phyloP scores from a whole-genome alignment of 192 early-diverging fungal genomes.

The Backusella morwellensis region DNA sequence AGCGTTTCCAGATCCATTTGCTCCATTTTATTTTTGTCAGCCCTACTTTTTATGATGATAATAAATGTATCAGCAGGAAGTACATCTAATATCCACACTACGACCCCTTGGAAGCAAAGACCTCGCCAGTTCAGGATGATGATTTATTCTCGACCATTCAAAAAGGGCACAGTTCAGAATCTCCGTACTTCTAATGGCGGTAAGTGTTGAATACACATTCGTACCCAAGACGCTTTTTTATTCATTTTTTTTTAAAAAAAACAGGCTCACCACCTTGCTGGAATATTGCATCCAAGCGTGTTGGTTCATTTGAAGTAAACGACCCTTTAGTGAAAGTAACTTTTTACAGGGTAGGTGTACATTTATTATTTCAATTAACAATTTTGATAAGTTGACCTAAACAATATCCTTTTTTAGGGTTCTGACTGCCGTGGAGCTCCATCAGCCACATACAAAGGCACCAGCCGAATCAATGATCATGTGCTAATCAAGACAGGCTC shows the following conservation, averaged over 20 bases:
- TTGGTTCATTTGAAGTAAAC: conserved; percentile 7
- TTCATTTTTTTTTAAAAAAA: background rate
- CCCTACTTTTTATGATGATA: background rate
- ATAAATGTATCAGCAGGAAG: background rate
- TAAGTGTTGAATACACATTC: background rate
- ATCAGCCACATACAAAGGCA: conserved; percentile 1
- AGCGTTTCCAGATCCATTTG: background rate
- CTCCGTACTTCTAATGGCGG: conserved; percentile 2
- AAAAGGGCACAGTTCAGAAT: conserved; percentile 3
- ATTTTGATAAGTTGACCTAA: background rate
- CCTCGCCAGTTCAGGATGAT: conserved; percentile 19
- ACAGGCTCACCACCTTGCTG: conserved; percentile 8
- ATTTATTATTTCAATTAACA: background rate
- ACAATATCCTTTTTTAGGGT: conserved; percentile 6
- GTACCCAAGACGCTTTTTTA: background rate
- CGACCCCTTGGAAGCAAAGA: background rate
- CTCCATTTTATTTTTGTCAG: background rate
- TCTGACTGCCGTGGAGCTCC: conserved; percentile 13
- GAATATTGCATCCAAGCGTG: conserved; percentile 7
- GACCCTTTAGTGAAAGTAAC: conserved; percentile 16
- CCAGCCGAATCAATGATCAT: background rate
- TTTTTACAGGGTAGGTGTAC: conserved; percentile 13
- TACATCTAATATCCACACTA: background rate
- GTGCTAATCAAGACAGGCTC: conserved; percentile 10
- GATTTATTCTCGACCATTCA: conserved; percentile 9